Evolutionary conservation across 169 alveolate genomes (phyloP).

Genomic region (Plasmodium reichenowi): DNA sequence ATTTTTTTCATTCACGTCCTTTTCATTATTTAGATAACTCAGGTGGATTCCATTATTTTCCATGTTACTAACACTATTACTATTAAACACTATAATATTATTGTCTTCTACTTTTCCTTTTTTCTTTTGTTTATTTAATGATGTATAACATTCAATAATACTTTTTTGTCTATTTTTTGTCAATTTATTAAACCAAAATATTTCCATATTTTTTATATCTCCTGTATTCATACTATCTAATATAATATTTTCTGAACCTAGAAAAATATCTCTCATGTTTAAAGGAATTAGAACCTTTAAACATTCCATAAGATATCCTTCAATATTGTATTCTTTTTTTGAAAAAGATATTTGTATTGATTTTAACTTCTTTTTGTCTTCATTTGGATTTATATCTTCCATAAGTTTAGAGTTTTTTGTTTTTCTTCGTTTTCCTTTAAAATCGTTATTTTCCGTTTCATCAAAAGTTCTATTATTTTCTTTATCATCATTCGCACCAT

Average conservation of each 20-base stretch:
- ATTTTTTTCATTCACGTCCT: neutral
- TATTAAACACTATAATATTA: neutral
- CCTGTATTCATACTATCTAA: constrained; percentile 28
- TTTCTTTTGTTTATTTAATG: constrained; percentile 15
- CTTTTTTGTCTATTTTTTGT: constrained; percentile 49
- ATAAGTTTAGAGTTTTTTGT: constrained; percentile 61
- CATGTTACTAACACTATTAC: neutral
- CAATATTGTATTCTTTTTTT: constrained; percentile 68
- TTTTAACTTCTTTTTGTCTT: constrained; percentile 53
- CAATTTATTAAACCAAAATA: constrained; percentile 58
- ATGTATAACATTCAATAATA: constrained; percentile 44
- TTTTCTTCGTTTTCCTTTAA: constrained; percentile 33
- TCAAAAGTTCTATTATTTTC: neutral
- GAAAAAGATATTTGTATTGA: constrained; percentile 46
- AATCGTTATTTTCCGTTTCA: neutral
- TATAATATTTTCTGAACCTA: constrained; percentile 36
- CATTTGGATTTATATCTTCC: constrained; percentile 49
- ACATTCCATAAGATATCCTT: constrained; percentile 48
- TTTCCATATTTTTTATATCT: constrained; percentile 52
- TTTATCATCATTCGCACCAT: constrained; percentile 2
- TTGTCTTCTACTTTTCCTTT: too few species aligned
- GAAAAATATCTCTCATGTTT: constrained; percentile 30
- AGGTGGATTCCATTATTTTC: too few species aligned
- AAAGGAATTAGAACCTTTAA: constrained; percentile 55
- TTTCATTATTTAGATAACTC: neutral